phyloP scores from a whole-genome alignment of 2,329 filamentous ascomycete genomes.

The Chalaropsis ovoidea region DNA sequence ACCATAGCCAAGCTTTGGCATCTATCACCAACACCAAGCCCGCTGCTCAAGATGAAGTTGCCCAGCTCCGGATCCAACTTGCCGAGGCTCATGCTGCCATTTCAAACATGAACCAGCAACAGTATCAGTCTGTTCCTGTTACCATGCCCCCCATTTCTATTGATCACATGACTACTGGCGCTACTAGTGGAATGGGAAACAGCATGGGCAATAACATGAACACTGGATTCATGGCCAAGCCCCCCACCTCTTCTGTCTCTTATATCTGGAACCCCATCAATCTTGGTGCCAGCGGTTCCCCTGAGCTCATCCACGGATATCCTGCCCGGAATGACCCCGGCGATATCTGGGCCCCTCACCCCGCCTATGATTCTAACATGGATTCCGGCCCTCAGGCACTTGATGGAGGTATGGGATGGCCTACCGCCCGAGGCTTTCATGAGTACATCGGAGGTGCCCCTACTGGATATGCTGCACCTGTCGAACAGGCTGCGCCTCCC shows the following conservation, averaged over 20 bases:
- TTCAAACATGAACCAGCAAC: constrained; percentile 14
- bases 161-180: not conserved
- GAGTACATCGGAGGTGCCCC: constrained; percentile 7
- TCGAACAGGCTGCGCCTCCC: not conserved
- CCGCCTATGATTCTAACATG: not conserved
- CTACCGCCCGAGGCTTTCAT: not conserved
- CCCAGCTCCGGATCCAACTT: constrained; percentile 57
- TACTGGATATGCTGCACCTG: not conserved
- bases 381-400: not conserved
- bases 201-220: not conserved
- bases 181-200: not conserved
- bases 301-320: constrained; percentile 10
- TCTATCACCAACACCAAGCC: constrained; percentile 1
- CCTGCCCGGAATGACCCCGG: not conserved
- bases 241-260: constrained; percentile 1
- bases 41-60: constrained; percentile 48
- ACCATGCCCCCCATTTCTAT: not conserved
- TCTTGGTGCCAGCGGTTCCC: not conserved
- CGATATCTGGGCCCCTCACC: constrained; percentile 12
- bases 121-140: constrained; percentile 27
- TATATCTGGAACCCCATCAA: not conserved
- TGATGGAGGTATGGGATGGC: constrained; percentile 5
- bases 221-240: not conserved
- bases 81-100: constrained; percentile 51
- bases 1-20: constrained; percentile 8